Base-by-base conservation (phyloP, 2,329 filamentous ascomycete genomes). In the Aspergillus bombycis region DNA sequence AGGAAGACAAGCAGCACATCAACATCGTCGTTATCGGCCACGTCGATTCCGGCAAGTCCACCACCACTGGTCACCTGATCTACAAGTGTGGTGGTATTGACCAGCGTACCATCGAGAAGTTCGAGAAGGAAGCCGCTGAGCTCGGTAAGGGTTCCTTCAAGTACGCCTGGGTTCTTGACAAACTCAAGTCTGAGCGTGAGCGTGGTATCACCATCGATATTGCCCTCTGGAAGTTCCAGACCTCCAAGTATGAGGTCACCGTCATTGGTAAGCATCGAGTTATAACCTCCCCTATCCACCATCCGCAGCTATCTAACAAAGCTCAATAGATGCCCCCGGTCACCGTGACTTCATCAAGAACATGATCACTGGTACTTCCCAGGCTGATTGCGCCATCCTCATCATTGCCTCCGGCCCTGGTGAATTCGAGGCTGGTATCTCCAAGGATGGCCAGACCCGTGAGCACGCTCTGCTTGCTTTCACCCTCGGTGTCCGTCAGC, bases 381-480 rank as follows among this genome's bases (percentile, higher is more conserved):
- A 98, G 91, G 95, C 95, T 78, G 95, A 99, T 82, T 98, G 95
- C 87, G 95, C 95, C 81, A 93, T 99, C 84, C 94, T 99, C 88
- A 98, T 99, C 87, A 99, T 99, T 86, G 95, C 94, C 79, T 93
- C 95, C 80, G 95, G 95, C 89, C 97, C 93, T 93, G 95, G 95
- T 97, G 95, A 99, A 90, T 99, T 99, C 91, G 95, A 99, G 91
- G 95, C 95, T 91, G 95, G 95, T 98, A 99, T 99, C 92, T 98
- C 95, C 91, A 99, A 99, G 93, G 95, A 98, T 93, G 95, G 95
- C 85, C 95, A 99, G 92, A 99, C 95, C 78, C 95, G 95, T 92
- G 95, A 99, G 93, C 95, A 99, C 92, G 95, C 95, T 86, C 92
- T 99, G 79, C 94, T 99, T 81, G 94, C 95, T 84, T 98, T 95